phyloP scores from a whole-genome alignment of 345 rosid genomes.

The Physaria fendleri region DNA sequence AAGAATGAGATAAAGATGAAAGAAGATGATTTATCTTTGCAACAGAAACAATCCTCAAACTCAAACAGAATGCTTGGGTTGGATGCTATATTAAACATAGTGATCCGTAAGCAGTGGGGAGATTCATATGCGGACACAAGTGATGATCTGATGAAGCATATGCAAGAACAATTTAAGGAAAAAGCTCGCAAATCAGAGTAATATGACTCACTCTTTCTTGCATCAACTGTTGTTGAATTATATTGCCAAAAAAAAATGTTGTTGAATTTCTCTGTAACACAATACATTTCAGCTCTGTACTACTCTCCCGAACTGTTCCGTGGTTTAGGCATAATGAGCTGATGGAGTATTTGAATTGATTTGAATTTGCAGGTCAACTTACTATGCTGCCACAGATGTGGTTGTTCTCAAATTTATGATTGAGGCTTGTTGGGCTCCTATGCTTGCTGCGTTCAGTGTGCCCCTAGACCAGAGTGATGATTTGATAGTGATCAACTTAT shows the following conservation, averaged over 20 bases:
- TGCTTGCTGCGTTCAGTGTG: constrained; percentile 91
- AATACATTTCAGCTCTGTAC: not conserved
- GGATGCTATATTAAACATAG: constrained; percentile 84
- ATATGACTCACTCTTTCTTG: constrained; percentile 14
- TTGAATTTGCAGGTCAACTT: constrained; percentile 49
- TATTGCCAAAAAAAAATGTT: too few species aligned
- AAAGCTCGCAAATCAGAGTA: constrained; percentile 87
- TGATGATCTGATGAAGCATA: constrained; percentile 73
- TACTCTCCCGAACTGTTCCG: constrained; percentile 6
- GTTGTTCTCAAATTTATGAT: constrained; percentile 84
- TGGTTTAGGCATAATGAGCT: constrained; percentile 5
- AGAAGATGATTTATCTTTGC: constrained; percentile 51
- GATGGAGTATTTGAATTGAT: not conserved
- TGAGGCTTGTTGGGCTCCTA: constrained; percentile 94
- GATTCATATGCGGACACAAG: constrained; percentile 77
- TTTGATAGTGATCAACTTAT: constrained; percentile 56
- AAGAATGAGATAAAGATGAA: constrained; percentile 82
- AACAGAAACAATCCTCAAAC: constrained; percentile 57
- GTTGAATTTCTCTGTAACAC: constrained; percentile 3
- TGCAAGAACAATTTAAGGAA: constrained; percentile 81
- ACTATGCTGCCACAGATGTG: constrained; percentile 65
- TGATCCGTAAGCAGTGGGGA: constrained; percentile 67
- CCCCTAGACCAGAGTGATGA: constrained; percentile 89
- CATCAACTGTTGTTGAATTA: constrained; percentile 2
- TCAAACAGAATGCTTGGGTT: constrained; percentile 67